A percentile compares a stretch with the other conserved stretches of the same genome.
Evolutionary conservation across 2,329 filamentous ascomycete species (phyloP).

Genomic region (Aspergillus sp.): DNA sequence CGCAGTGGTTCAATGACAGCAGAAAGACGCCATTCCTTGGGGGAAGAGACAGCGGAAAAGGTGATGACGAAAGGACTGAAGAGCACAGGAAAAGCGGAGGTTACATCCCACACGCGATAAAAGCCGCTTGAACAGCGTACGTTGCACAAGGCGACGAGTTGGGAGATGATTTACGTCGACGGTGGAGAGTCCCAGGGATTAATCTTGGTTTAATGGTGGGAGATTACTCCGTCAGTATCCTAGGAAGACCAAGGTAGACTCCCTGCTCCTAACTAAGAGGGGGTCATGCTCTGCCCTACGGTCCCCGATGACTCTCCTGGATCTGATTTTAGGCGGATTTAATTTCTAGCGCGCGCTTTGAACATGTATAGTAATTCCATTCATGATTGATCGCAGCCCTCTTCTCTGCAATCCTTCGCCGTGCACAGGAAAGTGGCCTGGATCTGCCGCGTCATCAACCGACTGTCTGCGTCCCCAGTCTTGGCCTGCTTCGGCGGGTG

Average conservation of each 20-base stretch:
- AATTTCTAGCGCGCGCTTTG: no score
- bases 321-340: not conserved
- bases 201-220: not conserved
- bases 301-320: not conserved
- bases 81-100: not conserved
- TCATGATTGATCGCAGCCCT: no score
- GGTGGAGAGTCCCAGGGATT: constrained; percentile 7
- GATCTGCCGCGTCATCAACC: constrained; percentile 3
- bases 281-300: not conserved
- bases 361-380: no score
- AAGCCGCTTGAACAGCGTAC: constrained; percentile 1
- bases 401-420: not conserved
- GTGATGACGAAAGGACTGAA: constrained; percentile 13
- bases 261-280: no score
- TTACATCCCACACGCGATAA: not conserved
- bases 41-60: not conserved
- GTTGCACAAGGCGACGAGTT: constrained; percentile 13
- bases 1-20: constrained; percentile 7
- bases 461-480: not conserved
- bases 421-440: not conserved
- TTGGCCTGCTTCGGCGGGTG: not conserved
- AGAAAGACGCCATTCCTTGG: constrained; percentile 8
- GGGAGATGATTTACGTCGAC: constrained; percentile 13
- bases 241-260: no score
- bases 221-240: not conserved